Conservation (phyloP, 1,139 yeast genomes). For the Geotrichum carabidarum region DNA sequence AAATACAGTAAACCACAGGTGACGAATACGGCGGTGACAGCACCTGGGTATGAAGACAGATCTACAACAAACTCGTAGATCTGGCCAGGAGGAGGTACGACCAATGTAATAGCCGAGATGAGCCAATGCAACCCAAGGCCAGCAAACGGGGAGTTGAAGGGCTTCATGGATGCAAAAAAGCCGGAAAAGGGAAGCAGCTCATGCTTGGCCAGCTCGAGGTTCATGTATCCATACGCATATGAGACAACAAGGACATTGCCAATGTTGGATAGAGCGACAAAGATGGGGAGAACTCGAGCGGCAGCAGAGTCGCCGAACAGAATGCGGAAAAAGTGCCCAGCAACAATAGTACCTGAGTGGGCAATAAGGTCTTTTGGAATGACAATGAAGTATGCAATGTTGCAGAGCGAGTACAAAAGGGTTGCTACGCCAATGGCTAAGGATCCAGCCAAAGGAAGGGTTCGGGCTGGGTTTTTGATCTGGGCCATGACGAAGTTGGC, state of each 20-base stretch:
- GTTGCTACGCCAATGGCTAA: slow-evolving; percentile 57
- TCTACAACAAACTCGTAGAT: slow-evolving; percentile 71
- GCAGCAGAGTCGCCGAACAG: slow-evolving; percentile 59
- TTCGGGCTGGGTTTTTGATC: slow-evolving; percentile 62
- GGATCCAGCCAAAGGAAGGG: slow-evolving; percentile 67
- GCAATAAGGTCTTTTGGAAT: slow-evolving; percentile 64
- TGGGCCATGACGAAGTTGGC: slow-evolving; percentile 80
- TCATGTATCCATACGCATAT: slow-evolving; percentile 68
- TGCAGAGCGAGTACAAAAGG: slow-evolving; percentile 59
- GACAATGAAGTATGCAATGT: slow-evolving; percentile 67
- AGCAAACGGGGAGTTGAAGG: slow-evolving; percentile 52
- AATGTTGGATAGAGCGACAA: slow-evolving; percentile 65
- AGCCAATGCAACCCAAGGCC: slow-evolving; percentile 51
- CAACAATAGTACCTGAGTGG: slow-evolving; percentile 64
- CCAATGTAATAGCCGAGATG: slow-evolving; percentile 47
- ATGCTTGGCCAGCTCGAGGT: slow-evolving; percentile 68
- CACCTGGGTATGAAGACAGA: slow-evolving; percentile 68
- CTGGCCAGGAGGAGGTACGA: slow-evolving; percentile 71
- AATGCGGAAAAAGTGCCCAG: slow-evolving; percentile 67
- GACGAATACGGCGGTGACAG: slow-evolving; percentile 61
- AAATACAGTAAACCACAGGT: slow-evolving; percentile 68
- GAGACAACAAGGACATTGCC: slow-evolving; percentile 77
- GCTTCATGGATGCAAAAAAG: slow-evolving; percentile 47
- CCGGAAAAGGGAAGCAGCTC: slow-evolving; percentile 65
- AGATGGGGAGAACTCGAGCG: slow-evolving; percentile 56